These are phyloP conservation scores for Bipolaris zeicola DNA, from an alignment of 2,329 filamentous ascomycete species.

Conservation along the genomic window DNA sequence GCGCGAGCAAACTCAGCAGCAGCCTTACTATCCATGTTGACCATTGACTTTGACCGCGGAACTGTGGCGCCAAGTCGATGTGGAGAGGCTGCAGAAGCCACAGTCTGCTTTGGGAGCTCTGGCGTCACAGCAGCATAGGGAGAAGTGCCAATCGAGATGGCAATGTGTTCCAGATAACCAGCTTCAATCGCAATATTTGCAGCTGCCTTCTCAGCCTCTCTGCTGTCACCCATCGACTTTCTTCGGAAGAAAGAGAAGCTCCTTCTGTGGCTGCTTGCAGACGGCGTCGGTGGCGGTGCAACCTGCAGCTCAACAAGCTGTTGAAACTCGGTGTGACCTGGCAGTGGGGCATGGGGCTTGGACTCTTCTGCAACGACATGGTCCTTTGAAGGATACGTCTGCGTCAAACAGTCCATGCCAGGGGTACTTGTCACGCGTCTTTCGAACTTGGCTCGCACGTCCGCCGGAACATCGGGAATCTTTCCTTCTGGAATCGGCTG, in stretches of 20 bases:
- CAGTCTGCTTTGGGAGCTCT: conserved; percentile 17
- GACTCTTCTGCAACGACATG: conserved; percentile 25
- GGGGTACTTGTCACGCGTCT: conserved; percentile 43
- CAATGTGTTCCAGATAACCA: conserved; percentile 51
- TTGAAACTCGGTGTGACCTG: conserved; percentile 17
- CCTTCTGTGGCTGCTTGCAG: conserved; percentile 28
- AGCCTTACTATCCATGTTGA: conserved; percentile 44
- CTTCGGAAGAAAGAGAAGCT: conserved; percentile 42
- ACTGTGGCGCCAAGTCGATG: conserved; percentile 42
- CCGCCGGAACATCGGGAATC: conserved; percentile 42
- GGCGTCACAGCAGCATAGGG: conserved; percentile 53
- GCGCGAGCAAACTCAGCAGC: conserved; percentile 45
- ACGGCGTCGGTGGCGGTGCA: conserved; percentile 29
- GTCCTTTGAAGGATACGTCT: conserved; percentile 42
- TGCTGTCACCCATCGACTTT: conserved; percentile 32
- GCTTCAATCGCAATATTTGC: conserved; percentile 30
- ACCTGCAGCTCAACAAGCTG: conserved; percentile 27
- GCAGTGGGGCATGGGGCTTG: conserved; percentile 3
- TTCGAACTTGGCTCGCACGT: conserved; percentile 45
- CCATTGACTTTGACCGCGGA: conserved; percentile 38
- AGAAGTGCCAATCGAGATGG: conserved; percentile 49
- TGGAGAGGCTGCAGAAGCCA: conserved; percentile 40
- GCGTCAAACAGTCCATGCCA: conserved; percentile 45
- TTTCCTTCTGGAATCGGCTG: conserved; percentile 36
- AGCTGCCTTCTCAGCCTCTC: conserved; percentile 13